Base-by-base conservation (phyloP, 2,329 filamentous ascomycete species). In the Xylariaceae sp. region DNA sequence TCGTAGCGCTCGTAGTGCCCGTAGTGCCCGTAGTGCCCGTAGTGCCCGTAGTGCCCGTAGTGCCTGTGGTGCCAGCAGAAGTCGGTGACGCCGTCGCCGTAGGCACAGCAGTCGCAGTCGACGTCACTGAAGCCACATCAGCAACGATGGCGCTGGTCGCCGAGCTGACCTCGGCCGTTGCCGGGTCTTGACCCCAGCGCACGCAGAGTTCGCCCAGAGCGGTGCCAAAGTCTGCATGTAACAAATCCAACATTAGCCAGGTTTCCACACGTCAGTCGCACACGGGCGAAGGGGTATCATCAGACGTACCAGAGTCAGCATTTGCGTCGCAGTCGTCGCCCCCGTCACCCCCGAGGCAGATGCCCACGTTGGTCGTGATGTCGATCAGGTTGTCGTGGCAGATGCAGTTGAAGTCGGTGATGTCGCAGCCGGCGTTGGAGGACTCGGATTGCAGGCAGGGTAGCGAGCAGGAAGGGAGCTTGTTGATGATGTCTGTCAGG, bases 391-490 rank as follows among this genome's bases (percentile, higher is more conserved):
- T 11, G 19, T 34, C 37, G 12, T 38, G 19, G 31, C 42, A 44
- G 31, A 38, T 34, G 24, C 38, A 44, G 17, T 24, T 11, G 31
- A 44, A 35, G 34, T 44, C 38, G 9, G 22, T 38, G 3, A 28
- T 38, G 15, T 29, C 13, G 34, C 42, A 44, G 11, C 35, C 30
- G 12, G 37, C 24, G 38, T 33, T 19, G 7, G 8, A 17, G 13
- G 33, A 12, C 33, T 17, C 17, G 13, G n/a, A 19, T 7, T 17
- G 9, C 34, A 41, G 17, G 31, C 42, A 44, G 3, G 42, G 38
- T 4, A 41, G 22, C 9, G 38, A 18, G 38, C 42, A 44, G 26
- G 15, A 17, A 4, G 42, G 42, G 22, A 41, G 31, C n/a, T 38
- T 31, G 34, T 41, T 19, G 24, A 44, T 19, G 34, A 35, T 32